phyloP scores from a whole-genome alignment of 805 yeast species.

The Candida odintsovae region DNA sequence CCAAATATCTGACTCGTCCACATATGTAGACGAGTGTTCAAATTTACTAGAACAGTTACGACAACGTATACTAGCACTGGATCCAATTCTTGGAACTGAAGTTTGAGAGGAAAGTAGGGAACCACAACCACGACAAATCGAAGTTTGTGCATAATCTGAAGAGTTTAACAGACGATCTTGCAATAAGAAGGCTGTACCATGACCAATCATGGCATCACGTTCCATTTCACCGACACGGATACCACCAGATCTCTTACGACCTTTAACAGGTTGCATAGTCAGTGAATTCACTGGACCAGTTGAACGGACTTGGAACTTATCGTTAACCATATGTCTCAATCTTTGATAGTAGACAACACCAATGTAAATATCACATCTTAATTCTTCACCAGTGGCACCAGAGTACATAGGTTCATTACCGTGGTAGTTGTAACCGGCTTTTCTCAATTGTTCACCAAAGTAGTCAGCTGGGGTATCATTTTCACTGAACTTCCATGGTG shows the following conservation, averaged over 20 bases:
- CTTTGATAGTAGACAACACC: slow-evolving; percentile 98
- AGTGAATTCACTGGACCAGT: slow-evolving; percentile 97
- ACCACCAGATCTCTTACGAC: slow-evolving; percentile 98
- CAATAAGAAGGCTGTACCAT: slow-evolving; percentile 90
- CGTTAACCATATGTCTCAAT: slow-evolving; percentile 98
- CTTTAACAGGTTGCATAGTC: slow-evolving; percentile 99
- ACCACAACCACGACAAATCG: slow-evolving; percentile 91
- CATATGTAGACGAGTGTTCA: slow-evolving; percentile 47
- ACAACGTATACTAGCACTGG: slow-evolving; percentile 73
- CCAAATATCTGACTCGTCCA: slow-evolving; percentile 78
- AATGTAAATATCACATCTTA: slow-evolving; percentile 90
- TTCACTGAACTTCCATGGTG: slow-evolving; percentile 94
- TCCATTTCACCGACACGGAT: slow-evolving; percentile 99
- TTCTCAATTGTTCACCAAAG: slow-evolving; percentile 86
- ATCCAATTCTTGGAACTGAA: slow-evolving; percentile 87
- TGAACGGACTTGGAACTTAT: slow-evolving; percentile 97
- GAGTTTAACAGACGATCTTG: slow-evolving; percentile 95
- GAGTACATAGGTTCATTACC: slow-evolving; percentile 99
- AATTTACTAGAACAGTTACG: slow-evolving; percentile 82
- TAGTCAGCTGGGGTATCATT: slow-evolving; percentile 94
- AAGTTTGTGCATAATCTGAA: slow-evolving; percentile 89
- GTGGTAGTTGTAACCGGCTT: slow-evolving; percentile 93
- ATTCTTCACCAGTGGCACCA: slow-evolving; percentile 97
- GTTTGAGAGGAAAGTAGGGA: slow-evolving; percentile 84
- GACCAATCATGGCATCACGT: slow-evolving; percentile 97